Conservation (phyloP, 768 basidiomycete species). For the Chalciporus sphaerocephalus region DNA sequence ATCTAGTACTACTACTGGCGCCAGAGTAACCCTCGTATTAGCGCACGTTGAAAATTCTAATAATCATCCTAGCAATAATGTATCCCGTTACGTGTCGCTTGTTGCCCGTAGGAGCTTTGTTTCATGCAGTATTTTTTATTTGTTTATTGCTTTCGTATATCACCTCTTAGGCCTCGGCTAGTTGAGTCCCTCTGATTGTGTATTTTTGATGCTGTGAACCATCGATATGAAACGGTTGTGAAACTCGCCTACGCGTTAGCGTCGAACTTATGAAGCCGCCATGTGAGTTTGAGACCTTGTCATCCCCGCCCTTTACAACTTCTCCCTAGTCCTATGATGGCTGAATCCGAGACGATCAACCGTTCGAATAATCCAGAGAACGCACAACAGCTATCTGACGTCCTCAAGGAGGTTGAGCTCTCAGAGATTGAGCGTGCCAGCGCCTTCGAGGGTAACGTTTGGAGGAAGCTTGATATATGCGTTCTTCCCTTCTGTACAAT, state of each 20-base stretch:
- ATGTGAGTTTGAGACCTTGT: not conserved
- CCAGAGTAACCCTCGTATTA: too few relatives aligned
- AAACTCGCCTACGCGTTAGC: not conserved
- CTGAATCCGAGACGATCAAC: not conserved
- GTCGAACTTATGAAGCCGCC: not conserved
- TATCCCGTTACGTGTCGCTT: too few relatives aligned
- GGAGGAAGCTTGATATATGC: constrained; percentile 47
- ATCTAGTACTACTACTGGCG: too few relatives aligned
- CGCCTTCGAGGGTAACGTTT: constrained; percentile 39
- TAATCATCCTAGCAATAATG: too few relatives aligned
- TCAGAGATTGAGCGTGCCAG: constrained; percentile 11
- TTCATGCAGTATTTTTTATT: too few relatives aligned
- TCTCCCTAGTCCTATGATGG: constrained; percentile 5
- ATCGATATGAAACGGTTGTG: too few relatives aligned
- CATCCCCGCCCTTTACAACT: not conserved
- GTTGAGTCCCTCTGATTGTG: too few relatives aligned
- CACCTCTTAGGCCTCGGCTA: too few relatives aligned
- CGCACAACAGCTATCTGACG: constrained; percentile 6
- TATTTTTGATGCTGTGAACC: too few relatives aligned
- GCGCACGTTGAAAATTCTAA: too few relatives aligned
- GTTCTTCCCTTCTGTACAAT: constrained; percentile 47
- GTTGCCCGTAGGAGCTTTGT: too few relatives aligned
- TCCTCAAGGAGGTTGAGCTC: constrained; percentile 5
- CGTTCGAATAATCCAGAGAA: not conserved
- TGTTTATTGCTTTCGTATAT: too few relatives aligned